Evolutionary conservation across 805 yeast species (phyloP).

Genomic region (Saturnispora besseyi): DNA sequence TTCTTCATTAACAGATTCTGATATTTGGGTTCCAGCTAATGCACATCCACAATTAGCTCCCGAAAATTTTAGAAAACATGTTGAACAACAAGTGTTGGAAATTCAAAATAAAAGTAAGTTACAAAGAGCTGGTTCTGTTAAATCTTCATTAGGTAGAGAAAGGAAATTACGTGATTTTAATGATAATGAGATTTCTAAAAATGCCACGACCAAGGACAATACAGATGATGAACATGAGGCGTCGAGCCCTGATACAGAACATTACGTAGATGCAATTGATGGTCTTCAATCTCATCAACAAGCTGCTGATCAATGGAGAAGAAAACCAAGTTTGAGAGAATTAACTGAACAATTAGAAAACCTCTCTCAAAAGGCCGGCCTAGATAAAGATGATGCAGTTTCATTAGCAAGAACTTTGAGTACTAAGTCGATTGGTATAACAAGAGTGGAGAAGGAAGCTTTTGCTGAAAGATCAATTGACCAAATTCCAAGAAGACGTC

Average conservation of each 20-base stretch:
- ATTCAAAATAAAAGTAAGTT: slow-evolving; percentile 31
- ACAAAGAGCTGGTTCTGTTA: slow-evolving; percentile 22
- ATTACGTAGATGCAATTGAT: slow-evolving; percentile 6
- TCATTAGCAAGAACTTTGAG: slow-evolving; percentile 75
- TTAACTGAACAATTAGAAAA: slow-evolving; percentile 68
- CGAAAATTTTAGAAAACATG: slow-evolving; percentile 65
- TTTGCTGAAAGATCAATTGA: slow-evolving; percentile 20
- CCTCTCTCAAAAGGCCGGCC: slow-evolving; percentile 67
- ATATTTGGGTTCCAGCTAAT: slow-evolving; percentile 91
- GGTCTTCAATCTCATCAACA: slow-evolving; percentile 7
- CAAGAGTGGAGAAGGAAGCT: slow-evolving; percentile 39
- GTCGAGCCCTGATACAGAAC: not conserved
- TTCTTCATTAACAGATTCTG: slow-evolving; percentile 8
- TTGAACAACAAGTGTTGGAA: slow-evolving; percentile 49
- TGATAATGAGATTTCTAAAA: not conserved
- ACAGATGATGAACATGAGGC: not conserved
- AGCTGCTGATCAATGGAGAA: not conserved
- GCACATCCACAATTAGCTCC: slow-evolving; percentile 95
- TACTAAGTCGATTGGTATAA: slow-evolving; percentile 54
- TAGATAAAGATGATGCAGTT: slow-evolving; percentile 72
- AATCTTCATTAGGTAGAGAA: slow-evolving; percentile 19
- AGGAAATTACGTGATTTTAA: slow-evolving; percentile 12
- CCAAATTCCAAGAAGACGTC: not conserved
- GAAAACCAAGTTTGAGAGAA: slow-evolving; percentile 56
- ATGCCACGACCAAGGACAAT: not conserved